Evolutionary conservation across 2,329 filamentous ascomycete genomes (phyloP), one percentile per base, ranked within the genome.

Genomic region (Exophiala sideris): DNA sequence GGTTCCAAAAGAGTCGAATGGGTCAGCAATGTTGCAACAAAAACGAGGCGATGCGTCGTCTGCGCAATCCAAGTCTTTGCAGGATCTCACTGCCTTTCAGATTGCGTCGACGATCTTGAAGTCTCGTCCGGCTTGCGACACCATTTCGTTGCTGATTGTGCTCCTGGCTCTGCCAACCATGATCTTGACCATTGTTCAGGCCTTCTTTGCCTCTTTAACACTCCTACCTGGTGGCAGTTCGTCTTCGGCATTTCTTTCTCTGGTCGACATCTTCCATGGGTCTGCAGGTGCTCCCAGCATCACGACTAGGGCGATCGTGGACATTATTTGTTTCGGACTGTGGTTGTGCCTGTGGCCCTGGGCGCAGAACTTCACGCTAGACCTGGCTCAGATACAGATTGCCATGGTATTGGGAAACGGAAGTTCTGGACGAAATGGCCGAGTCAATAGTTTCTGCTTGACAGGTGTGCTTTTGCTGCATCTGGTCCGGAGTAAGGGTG

Each of bases 61-160:
- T 62, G 80, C 83, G 68, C 86, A 86, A 71, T 82, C 86, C 64
- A 77, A 79, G 62, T 79, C 85, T 56, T 79, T 87, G 50, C 86
- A 88, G 67, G 85, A 85, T 63, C 84, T 84, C 50, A 87, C 87
- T 55, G 84, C 88, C 45, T 74, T 95, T 63, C 85, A 88, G 65
- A 79, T 95, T 61, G 87, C 88, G 60, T 82, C 89, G 63, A 96
- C 91, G 51, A 92, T 97, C 65, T 83, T 97, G 69, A 85, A 85
- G 66, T 90, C 91, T 48, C 92, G 91, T 66, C 92, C 92, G 50
- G 84, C 96, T 68, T 88, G 90, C 75, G 92, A 97, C 75, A 96
- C 92, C 57, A 89, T 96, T 73, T 91, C 92, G 69, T 96, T 97
- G 67, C 84, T 97, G 70, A 96, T 96, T 73, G 88, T 96, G 65